phyloP scores from a whole-genome alignment of 805 yeast genomes.

The Cyberlindnera lachancei region DNA sequence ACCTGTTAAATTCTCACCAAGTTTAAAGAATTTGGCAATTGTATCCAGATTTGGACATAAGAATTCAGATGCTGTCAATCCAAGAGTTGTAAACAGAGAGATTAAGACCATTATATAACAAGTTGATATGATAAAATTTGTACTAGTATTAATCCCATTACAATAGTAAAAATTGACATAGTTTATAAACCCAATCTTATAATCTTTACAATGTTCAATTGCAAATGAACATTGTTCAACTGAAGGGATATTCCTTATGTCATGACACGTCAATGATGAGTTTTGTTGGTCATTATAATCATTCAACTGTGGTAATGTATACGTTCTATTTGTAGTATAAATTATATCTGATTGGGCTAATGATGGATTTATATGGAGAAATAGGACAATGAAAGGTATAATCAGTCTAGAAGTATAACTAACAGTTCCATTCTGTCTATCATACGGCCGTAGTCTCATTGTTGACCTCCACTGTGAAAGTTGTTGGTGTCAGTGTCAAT shows the following conservation, averaged over 20 bases:
- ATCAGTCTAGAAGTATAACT: too few relatives aligned
- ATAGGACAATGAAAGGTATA: too few relatives aligned
- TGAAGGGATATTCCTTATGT: constrained; percentile 8
- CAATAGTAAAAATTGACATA: constrained; percentile 20
- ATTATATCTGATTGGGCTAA: too few relatives aligned
- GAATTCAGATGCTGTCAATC: constrained; percentile 77
- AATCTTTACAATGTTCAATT: constrained; percentile 15
- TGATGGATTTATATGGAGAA: too few relatives aligned
- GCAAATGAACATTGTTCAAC: constrained; percentile 17
- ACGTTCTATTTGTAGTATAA: neutral
- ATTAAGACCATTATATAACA: constrained; percentile 14
- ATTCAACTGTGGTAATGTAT: neutral
- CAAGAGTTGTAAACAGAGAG: constrained; percentile 57
- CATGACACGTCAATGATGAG: constrained; percentile 14
- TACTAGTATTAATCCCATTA: neutral
- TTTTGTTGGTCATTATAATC: neutral
- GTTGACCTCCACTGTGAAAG: too few relatives aligned
- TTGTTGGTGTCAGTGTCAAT: too few relatives aligned
- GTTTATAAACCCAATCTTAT: constrained; percentile 20
- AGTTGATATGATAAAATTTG: constrained; percentile 2
- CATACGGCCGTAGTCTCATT: too few relatives aligned
- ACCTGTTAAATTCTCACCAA: constrained; percentile 80
- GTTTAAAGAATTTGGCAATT: constrained; percentile 52
- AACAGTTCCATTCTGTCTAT: too few relatives aligned
- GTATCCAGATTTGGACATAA: constrained; percentile 74